Conservation (phyloP, 1,284 basidiomycete species). For the Cryptococcus deneoformans region DNA sequence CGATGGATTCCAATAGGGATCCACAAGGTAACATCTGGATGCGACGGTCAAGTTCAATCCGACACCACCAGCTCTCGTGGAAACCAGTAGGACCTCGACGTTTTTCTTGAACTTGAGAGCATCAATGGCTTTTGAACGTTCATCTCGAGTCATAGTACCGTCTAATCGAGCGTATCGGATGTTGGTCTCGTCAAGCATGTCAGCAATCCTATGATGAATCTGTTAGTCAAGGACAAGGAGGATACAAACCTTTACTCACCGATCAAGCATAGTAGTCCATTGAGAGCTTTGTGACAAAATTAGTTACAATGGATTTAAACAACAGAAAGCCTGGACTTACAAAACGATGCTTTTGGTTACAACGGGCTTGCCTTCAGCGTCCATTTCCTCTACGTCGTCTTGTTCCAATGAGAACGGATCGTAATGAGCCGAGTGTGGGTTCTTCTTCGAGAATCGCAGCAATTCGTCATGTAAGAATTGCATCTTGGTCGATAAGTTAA, state of each 20-base stretch:
- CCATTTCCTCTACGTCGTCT: slow-evolving; percentile 65
- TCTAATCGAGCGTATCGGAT: slow-evolving; percentile 89
- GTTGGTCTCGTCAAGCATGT: slow-evolving; percentile 73
- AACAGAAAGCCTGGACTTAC: slow-evolving; percentile 54
- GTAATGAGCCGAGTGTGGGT: slow-evolving; percentile 81
- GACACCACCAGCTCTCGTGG: slow-evolving; percentile 94
- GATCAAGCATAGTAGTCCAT: slow-evolving; percentile 95
- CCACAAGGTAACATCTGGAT: slow-evolving; percentile 88
- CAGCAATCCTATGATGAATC: slow-evolving; percentile 64
- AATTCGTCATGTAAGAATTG: slow-evolving; percentile 72
- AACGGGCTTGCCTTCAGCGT: slow-evolving; percentile 55
- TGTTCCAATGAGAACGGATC: slow-evolving; percentile 58
- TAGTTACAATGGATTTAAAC: neutral
- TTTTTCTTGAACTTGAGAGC: slow-evolving; percentile 76
- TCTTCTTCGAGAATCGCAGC: slow-evolving; percentile 67
- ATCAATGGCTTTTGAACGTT: slow-evolving; percentile 85
- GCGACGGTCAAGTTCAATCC: slow-evolving; percentile 93
- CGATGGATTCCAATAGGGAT: slow-evolving; percentile 97
- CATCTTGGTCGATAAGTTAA: slow-evolving; percentile 81
- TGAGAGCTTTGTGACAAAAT: slow-evolving; percentile 59
- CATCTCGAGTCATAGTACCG: slow-evolving; percentile 94
- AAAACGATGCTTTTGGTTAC: slow-evolving; percentile 82
- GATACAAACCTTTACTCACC: slow-evolving; percentile 54
- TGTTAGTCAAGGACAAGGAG: slow-evolving; percentile 3
- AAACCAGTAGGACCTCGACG: slow-evolving; percentile 91